Evolutionary conservation across 345 rosid genomes (phyloP).

Genomic region (Eucalyptus erythrocorys): DNA sequence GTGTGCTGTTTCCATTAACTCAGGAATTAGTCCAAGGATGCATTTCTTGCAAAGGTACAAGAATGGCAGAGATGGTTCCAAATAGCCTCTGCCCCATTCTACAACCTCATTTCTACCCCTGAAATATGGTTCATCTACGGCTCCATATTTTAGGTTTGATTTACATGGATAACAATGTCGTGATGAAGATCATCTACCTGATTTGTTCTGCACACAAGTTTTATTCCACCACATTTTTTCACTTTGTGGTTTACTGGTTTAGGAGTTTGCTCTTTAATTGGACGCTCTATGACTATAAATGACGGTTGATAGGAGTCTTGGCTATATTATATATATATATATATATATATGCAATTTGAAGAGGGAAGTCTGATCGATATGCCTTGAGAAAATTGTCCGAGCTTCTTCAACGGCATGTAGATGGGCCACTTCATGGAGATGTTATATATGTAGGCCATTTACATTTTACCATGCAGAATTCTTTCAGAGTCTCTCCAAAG

Average conservation of each 20-base stretch:
- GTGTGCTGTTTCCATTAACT: background rate
- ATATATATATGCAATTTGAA: background rate
- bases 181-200: background rate
- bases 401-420: constrained; percentile 11
- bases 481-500: no score
- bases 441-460: no score
- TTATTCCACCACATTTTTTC: background rate
- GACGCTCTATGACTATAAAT: background rate
- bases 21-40: background rate
- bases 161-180: background rate
- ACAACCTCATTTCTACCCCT: no score
- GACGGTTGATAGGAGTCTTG: background rate
- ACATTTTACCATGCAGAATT: no score
- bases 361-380: constrained; percentile 20
- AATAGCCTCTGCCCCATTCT: no score
- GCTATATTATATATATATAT: background rate
- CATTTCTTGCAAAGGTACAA: background rate
- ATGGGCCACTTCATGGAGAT: background rate
- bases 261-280: background rate
- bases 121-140: no score
- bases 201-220: background rate
- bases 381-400: constrained; percentile 34
- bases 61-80: background rate
- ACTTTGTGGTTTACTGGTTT: background rate
- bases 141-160: background rate